These are phyloP conservation scores for Hypomyces rosellus DNA, from an alignment of 2,329 filamentous ascomycete genomes.

Conservation along the genomic window DNA sequence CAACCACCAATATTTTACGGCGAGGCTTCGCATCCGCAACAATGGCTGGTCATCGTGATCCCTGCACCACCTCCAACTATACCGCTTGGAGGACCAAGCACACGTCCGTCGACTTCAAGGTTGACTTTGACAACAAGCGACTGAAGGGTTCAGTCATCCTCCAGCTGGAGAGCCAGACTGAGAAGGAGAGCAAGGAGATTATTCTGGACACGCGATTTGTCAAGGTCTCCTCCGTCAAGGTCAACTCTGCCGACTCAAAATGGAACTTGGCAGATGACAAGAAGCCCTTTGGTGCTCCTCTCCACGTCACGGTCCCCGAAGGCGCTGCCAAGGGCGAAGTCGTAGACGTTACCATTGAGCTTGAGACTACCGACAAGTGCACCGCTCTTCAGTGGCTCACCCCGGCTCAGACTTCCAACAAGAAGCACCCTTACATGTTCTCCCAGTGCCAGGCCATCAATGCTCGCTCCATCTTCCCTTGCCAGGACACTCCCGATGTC, in stretches of 20 bases:
- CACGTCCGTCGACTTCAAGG: slow-evolving; percentile 71
- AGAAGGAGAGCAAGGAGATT: slow-evolving; percentile 67
- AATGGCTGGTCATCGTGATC: slow-evolving; percentile 54
- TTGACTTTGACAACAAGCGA: slow-evolving; percentile 75
- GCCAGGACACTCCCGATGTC: slow-evolving; percentile 94
- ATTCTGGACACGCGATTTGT: slow-evolving; percentile 85
- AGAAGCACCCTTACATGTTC: slow-evolving; percentile 96
- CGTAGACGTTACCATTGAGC: slow-evolving; percentile 54
- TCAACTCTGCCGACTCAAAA: slow-evolving; percentile 55
- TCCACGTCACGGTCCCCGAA: slow-evolving; percentile 56
- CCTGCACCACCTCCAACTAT: slow-evolving; percentile 89
- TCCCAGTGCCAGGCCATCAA: slow-evolving; percentile 97
- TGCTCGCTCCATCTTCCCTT: slow-evolving; percentile 87
- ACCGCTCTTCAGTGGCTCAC: slow-evolving; percentile 95
- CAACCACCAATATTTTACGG: slow-evolving; percentile 1
- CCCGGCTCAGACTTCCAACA: slow-evolving; percentile 88
- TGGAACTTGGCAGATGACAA: slow-evolving; percentile 66
- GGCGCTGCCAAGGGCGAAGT: slow-evolving; percentile 47
- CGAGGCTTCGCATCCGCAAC: slow-evolving; percentile 25
- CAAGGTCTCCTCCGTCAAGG: slow-evolving; percentile 62
- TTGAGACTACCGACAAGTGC: slow-evolving; percentile 81
- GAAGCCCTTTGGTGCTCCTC: slow-evolving; percentile 68
- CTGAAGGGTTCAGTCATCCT: slow-evolving; percentile 73
- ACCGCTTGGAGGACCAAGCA: slow-evolving; percentile 79
- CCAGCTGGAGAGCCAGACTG: slow-evolving; percentile 68